These are phyloP conservation scores for Globisporangium barbulae DNA, from an alignment of 352 stramenopile genomes.

Conservation along the genomic window DNA sequence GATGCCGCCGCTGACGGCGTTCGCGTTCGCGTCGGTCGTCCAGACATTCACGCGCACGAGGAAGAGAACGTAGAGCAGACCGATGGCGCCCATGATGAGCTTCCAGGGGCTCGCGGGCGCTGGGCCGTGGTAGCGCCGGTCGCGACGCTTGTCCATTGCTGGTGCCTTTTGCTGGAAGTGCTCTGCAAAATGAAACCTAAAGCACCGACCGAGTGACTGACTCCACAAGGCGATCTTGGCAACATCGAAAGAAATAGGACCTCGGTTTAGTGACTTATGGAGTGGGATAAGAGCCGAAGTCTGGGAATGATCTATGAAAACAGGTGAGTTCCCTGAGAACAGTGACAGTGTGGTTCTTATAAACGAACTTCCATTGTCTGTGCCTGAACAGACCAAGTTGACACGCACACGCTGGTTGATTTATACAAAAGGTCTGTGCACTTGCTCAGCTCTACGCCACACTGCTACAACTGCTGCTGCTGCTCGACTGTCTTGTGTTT, in stretches of 20 bases:
- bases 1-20: conserved; percentile 2
- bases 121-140: conserved; percentile 12
- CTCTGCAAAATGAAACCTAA: background rate
- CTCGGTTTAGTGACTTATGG: background rate
- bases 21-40: conserved; percentile 5
- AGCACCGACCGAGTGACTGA: background rate
- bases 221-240: background rate
- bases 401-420: background rate
- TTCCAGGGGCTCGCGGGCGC: conserved; percentile 15
- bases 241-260: background rate
- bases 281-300: background rate
- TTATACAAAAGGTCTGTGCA: background rate
- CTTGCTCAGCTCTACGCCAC: background rate
- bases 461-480: background rate
- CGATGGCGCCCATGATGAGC: conserved; percentile 12
- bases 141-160: conserved; percentile 11
- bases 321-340: background rate
- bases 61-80: conserved; percentile 22
- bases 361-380: background rate
- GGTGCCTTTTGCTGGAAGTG: background rate
- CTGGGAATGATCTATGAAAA: background rate
- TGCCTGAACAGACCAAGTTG: background rate
- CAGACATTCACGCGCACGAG: conserved; percentile 21
- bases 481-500: background rate
- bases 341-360: background rate